These are phyloP conservation scores for Chrysanthemum seticuspe DNA, from an alignment of 129 eudicot genomes.

Conservation along the genomic window DNA sequence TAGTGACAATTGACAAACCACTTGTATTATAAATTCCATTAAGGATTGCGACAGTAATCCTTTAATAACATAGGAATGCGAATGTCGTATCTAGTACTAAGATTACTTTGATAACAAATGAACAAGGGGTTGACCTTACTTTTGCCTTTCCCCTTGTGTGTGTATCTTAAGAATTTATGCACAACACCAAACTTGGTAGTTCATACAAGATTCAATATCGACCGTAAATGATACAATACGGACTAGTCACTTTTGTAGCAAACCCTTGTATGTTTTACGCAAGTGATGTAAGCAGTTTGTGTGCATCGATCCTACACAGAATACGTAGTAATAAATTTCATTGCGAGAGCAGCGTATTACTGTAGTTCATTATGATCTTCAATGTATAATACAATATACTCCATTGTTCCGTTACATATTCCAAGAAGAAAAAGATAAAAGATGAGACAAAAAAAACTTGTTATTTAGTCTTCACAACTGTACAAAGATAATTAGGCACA, in stretches of 20 bases:
- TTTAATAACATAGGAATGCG: too few species aligned
- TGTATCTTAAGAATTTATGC: too few species aligned
- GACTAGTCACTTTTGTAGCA: not conserved
- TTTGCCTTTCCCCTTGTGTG: too few species aligned
- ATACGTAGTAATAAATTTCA: not conserved
- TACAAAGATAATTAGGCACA: conserved; percentile 23
- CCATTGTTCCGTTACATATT: not conserved
- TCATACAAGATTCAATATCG: too few species aligned
- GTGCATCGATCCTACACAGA: not conserved
- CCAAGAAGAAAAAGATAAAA: not conserved
- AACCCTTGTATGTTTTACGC: not conserved
- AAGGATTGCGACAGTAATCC: too few species aligned
- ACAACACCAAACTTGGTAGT: too few species aligned
- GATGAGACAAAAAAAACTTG: not conserved
- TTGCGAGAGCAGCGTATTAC: not conserved
- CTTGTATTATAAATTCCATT: too few species aligned
- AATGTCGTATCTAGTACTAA: too few species aligned
- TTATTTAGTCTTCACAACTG: conserved; percentile 32
- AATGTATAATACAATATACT: conserved; percentile 31
- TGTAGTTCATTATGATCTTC: conserved; percentile 16
- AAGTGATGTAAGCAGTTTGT: not conserved
- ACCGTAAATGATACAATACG: too few species aligned
- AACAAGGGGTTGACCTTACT: too few species aligned
- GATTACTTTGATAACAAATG: too few species aligned
- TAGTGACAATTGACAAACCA: too few species aligned